Conservation (phyloP, 768 basidiomycete species). For the Xerocomus potaroensis region DNA sequence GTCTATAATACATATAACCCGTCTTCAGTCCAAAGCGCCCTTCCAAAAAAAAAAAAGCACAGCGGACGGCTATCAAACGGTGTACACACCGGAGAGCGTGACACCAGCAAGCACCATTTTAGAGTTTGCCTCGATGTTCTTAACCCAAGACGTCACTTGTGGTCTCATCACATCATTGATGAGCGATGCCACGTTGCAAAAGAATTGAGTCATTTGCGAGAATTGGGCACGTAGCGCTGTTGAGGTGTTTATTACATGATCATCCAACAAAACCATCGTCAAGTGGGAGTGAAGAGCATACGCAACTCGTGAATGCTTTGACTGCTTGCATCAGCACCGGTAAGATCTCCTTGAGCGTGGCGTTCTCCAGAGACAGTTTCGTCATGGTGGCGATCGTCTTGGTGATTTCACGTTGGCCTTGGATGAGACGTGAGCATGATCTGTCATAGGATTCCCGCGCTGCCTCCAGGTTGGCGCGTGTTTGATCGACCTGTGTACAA, state of each 20-base stretch:
- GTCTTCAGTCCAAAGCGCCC: too few species aligned
- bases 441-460: conserved; percentile 15
- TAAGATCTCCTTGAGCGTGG: conserved; percentile 15
- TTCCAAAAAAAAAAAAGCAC: too few species aligned
- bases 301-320: conserved; percentile 17
- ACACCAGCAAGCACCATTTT: conserved; percentile 18
- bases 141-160: conserved; percentile 14
- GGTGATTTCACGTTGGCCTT: conserved; percentile 17
- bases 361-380: conserved; percentile 17
- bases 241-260: neutral
- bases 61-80: too few species aligned
- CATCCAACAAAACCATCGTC: too few species aligned
- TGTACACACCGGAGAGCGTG: conserved; percentile 10
- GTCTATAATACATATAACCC: too few species aligned
- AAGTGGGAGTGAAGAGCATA: too few species aligned
- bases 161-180: conserved; percentile 20
- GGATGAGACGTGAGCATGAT: conserved; percentile 10
- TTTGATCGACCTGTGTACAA: conserved; percentile 15
- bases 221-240: conserved; percentile 16
- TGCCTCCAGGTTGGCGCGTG: conserved; percentile 17
- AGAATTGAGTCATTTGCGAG: conserved; percentile 16
- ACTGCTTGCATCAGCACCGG: conserved; percentile 17
- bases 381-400: conserved; percentile 19
- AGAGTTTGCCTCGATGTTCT: conserved; percentile 12
- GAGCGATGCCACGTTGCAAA: conserved; percentile 15